phyloP scores from a whole-genome alignment of 306 rosid species.

The Pterocarpus santalinus region DNA sequence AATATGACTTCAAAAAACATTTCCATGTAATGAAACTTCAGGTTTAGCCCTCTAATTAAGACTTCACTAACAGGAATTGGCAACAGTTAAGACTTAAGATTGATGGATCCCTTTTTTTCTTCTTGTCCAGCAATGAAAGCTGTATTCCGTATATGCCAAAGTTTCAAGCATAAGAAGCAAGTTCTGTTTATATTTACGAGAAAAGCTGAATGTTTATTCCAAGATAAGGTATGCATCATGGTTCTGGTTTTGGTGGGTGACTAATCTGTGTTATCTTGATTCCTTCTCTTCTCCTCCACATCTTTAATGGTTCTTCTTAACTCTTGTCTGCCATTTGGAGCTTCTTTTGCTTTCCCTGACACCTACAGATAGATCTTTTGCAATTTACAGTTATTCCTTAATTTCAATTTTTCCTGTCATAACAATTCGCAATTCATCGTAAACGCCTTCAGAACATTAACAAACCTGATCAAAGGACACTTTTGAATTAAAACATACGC shows the following conservation, averaged over 20 bases:
- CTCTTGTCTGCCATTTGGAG: background rate
- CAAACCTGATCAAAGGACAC: background rate
- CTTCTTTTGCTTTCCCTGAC: background rate
- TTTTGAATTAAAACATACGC: no score
- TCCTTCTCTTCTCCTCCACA: conserved; percentile 34
- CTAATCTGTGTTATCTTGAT: background rate
- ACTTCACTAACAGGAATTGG: background rate
- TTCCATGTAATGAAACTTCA: no score
- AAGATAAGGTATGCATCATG: conserved; percentile 30
- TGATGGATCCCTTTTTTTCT: background rate
- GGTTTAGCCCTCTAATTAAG: background rate
- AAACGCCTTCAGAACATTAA: no score
- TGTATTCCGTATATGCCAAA: background rate
- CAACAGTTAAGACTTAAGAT: background rate
- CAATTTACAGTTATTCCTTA: background rate
- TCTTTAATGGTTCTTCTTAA: background rate
- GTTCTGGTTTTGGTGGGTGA: conserved; percentile 2
- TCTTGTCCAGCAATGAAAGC: background rate
- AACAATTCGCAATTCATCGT: background rate
- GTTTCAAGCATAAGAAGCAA: background rate
- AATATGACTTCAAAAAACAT: no score
- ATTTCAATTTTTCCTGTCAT: background rate
- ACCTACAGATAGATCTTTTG: no score
- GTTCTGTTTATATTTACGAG: background rate
- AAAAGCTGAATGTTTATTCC: conserved; percentile 25